Base-by-base conservation (phyloP, 2,329 filamentous ascomycete genomes). In the Teratosphaeria nubilosa region DNA sequence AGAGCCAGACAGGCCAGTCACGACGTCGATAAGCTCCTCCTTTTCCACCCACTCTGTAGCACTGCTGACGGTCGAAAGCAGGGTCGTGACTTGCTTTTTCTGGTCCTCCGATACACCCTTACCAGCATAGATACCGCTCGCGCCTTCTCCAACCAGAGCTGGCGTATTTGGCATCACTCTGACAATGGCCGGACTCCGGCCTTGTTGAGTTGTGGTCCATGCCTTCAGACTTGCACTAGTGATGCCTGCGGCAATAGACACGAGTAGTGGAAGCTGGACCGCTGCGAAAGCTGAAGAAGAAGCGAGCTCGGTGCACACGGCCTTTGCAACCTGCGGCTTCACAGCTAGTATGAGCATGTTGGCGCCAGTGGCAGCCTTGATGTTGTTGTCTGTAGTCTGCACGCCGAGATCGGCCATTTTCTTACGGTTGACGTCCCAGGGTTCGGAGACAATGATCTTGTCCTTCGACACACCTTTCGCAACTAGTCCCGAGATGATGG, bases 161-260 rank as follows among this genome's bases (percentile, higher is more conserved):
- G 66, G 66, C 20, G 66, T 68, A 37, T 68, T 68, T 5, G 66
- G 66, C 66, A 68, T 68, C 34, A 65, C 63, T 53, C 66, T 48
- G 32, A 66, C 66, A 25, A 68, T 61, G 5, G 65, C 58, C 48
- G 64, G 62, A 16, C 59, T 58, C 37, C 61, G 57, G 10, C 65
- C 65, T 16, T 60, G 60, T n/a, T 61, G 60, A 9, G 58, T 61
- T 30, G 56, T 63, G 52, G 55, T 58, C 66, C 66, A 68, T 30
- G 62, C 59, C 14, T 59, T 63, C 16, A 68, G 58, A 37, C 62
- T 63, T 34, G 58, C 60, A 13, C 59, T 50, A 22, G 63, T 64
- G 20, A 68, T 63, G 5, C 66, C 66, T 25, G 66, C 66, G 11
- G 66, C 66, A 13, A 68, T 68, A 13, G 62, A 64, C 7, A 68